These are phyloP conservation scores for Globisporangium middletonii DNA, from an alignment of 352 stramenopile genomes.

Conservation along the genomic window DNA sequence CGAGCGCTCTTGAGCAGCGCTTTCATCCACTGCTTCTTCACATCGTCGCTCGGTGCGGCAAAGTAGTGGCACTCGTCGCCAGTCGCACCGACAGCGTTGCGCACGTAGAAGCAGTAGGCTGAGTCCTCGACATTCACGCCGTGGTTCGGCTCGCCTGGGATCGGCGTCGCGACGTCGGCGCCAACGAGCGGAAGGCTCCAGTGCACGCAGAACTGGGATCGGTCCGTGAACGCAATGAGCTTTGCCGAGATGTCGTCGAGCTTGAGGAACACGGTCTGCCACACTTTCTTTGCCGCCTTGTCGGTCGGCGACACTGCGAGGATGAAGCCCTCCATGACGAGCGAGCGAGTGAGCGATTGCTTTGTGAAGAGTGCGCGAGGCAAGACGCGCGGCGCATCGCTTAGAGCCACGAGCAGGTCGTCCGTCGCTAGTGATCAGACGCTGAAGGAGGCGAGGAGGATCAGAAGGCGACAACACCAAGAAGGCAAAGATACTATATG, in stretches of 20 bases:
- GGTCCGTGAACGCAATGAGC: constrained; percentile 48
- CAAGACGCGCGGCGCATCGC: too few relatives aligned
- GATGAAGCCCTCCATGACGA: constrained; percentile 41
- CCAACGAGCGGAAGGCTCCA: constrained; percentile 44
- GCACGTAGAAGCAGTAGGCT: constrained; percentile 56
- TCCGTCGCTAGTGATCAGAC: neutral
- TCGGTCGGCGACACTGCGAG: constrained; percentile 27
- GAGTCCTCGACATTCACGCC: constrained; percentile 39
- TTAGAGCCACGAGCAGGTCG: too few relatives aligned
- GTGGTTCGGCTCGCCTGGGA: constrained; percentile 46
- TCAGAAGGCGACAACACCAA: neutral
- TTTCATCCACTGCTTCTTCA: constrained; percentile 57
- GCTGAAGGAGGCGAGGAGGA: neutral
- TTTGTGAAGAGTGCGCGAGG: neutral
- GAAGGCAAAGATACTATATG: neutral
- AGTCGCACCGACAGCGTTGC: constrained; percentile 23
- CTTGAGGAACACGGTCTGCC: constrained; percentile 50
- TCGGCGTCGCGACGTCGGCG: constrained; percentile 49
- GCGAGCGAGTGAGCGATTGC: neutral
- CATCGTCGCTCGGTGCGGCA: constrained; percentile 26
- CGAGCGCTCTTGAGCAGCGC: constrained; percentile 31
- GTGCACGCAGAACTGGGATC: constrained; percentile 35
- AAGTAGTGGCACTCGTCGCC: constrained; percentile 37
- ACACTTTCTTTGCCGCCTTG: constrained; percentile 29
- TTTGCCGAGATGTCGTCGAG: constrained; percentile 61